These are phyloP conservation scores for Bauhinia variegata DNA, from an alignment of 306 rosid genomes.

Conservation along the genomic window DNA sequence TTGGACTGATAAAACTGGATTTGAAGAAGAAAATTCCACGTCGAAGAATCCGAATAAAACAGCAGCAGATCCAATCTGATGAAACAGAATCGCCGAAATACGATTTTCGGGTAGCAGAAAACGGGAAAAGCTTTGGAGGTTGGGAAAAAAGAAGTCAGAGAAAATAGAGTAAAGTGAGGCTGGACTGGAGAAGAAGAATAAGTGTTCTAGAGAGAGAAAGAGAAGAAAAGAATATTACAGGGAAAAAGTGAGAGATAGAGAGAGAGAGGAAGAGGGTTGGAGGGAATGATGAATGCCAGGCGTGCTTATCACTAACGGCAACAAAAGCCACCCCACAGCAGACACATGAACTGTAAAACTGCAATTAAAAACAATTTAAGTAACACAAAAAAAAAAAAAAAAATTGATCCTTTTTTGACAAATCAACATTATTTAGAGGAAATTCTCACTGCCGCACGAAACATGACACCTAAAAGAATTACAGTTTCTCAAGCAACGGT, in stretches of 20 bases:
- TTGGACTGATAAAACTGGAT: slow-evolving; percentile 36
- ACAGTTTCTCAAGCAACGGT: not conserved
- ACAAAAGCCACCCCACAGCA: slow-evolving; percentile 52
- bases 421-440: not conserved
- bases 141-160: slow-evolving; percentile 35
- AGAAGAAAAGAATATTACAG: slow-evolving; percentile 40
- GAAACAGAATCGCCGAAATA: slow-evolving; percentile 25
- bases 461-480: not conserved
- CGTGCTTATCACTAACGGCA: slow-evolving; percentile 98
- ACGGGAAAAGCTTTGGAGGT: slow-evolving; percentile 31
- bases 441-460: not conserved
- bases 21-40: slow-evolving; percentile 30
- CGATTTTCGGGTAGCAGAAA: slow-evolving; percentile 25
- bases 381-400: too few relatives aligned
- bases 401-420: not conserved
- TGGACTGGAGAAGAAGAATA: slow-evolving; percentile 44
- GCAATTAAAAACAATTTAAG: not conserved
- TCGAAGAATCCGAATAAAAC: slow-evolving; percentile 35
- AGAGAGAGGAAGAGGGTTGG: slow-evolving; percentile 46
- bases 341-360: slow-evolving; percentile 67
- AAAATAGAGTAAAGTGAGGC: slow-evolving; percentile 46
- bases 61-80: slow-evolving; percentile 61
- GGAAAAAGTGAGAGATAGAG: slow-evolving; percentile 42
- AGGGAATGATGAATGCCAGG: slow-evolving; percentile 98
- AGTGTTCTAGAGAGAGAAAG: slow-evolving; percentile 54